Evolutionary conservation across 2,329 filamentous ascomycete species (phyloP).

Genomic region (Fusarium sp.): DNA sequence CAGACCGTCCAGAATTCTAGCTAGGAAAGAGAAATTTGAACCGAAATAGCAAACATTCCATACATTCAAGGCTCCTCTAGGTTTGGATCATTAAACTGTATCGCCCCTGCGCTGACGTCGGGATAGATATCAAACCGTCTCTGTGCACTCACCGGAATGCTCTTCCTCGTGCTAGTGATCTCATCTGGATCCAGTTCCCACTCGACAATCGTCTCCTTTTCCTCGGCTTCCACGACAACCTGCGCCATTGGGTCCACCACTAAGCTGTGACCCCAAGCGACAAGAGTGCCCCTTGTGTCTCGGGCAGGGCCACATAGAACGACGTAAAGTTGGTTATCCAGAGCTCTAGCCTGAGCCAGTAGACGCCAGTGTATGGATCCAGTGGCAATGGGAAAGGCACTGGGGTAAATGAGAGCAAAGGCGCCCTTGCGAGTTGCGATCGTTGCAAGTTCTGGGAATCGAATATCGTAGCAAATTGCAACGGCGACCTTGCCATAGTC

Average conservation of each 20-base stretch:
- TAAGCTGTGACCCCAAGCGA: constrained; percentile 91
- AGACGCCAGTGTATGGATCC: constrained; percentile 91
- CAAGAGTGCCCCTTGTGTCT: constrained; percentile 80
- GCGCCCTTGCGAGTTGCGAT: constrained; percentile 88
- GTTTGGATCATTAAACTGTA: constrained; percentile 4
- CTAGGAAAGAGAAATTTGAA: background rate
- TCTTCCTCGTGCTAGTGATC: constrained; percentile 80
- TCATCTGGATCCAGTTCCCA: constrained; percentile 74
- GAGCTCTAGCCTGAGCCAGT: constrained; percentile 81
- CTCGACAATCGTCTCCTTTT: constrained; percentile 79
- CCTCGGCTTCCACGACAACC: constrained; percentile 80
- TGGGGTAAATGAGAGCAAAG: constrained; percentile 90
- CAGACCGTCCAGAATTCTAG: background rate
- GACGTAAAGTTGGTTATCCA: constrained; percentile 95
- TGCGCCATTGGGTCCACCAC: constrained; percentile 87
- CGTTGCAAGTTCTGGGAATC: constrained; percentile 92
- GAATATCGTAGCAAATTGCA: constrained; percentile 97
- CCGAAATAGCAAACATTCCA: background rate
- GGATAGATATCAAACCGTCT: constrained; percentile 95
- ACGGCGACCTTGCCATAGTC: constrained; percentile 88
- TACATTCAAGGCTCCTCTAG: background rate
- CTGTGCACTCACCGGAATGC: constrained; percentile 85
- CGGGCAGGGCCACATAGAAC: constrained; percentile 90
- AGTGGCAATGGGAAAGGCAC: constrained; percentile 93
- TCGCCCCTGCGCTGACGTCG: constrained; percentile 72